These are phyloP conservation scores for Volvox africanus DNA, from an alignment of 139 green algal species.

Conservation along the genomic window DNA sequence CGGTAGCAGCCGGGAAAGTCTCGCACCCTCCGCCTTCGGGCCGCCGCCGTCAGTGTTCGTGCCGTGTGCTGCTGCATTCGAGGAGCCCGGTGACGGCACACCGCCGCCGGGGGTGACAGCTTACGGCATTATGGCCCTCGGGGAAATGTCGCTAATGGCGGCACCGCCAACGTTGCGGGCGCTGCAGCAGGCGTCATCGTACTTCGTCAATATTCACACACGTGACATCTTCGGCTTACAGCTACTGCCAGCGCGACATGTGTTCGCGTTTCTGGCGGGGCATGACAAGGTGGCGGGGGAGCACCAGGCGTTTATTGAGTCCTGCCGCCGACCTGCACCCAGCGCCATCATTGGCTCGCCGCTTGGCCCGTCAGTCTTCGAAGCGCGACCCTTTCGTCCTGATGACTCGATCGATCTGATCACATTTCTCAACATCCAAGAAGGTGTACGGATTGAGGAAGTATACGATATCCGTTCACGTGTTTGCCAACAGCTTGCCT, in stretches of 20 bases:
- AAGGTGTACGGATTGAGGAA: conserved; percentile 48
- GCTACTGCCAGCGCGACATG: conserved; percentile 30
- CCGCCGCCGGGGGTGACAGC: conserved; percentile 17
- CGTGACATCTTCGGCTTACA: conserved; percentile 50
- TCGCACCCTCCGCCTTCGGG: neutral
- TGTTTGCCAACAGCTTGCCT: conserved; percentile 46
- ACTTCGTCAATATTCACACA: conserved; percentile 26
- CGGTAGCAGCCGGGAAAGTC: neutral
- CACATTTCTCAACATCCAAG: conserved; percentile 50
- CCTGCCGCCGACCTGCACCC: conserved; percentile 1
- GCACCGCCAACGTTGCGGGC: conserved; percentile 21
- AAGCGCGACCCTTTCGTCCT: neutral
- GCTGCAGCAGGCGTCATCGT: conserved; percentile 31
- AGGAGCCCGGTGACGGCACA: neutral
- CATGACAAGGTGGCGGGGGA: neutral
- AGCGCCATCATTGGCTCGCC: neutral
- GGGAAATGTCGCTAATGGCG: neutral
- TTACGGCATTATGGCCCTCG: conserved; percentile 5
- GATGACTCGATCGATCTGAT: conserved; percentile 34
- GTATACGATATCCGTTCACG: conserved; percentile 40
- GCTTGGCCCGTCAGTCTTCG: neutral
- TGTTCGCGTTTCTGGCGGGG: neutral
- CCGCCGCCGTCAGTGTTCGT: neutral
- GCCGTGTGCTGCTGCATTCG: conserved; percentile 19
- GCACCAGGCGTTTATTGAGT: conserved; percentile 1